A percentile compares a stretch with the other conserved stretches of the same genome.
phyloP scores from a whole-genome alignment of 2,329 filamentous ascomycete species.

The Dryadomyces sulphureus region DNA sequence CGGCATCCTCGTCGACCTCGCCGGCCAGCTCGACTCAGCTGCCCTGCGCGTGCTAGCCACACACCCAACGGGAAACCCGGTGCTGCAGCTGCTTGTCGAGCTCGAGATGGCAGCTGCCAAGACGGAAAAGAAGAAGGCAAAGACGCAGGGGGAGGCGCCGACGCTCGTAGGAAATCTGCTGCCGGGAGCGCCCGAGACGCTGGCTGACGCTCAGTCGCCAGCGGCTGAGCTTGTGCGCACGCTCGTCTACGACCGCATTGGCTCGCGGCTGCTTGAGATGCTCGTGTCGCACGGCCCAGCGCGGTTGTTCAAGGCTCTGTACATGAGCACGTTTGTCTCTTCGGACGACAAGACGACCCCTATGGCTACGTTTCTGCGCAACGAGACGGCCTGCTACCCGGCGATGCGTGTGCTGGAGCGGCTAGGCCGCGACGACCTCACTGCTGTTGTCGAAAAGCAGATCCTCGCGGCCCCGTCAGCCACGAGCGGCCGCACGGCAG shows the following conservation, averaged over 20 bases:
- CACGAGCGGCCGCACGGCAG: constrained; percentile 59
- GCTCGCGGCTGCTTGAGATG: constrained; percentile 78
- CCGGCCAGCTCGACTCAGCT: constrained; percentile 59
- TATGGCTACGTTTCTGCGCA: constrained; percentile 68
- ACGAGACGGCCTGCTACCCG: constrained; percentile 81
- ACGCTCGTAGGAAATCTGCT: constrained; percentile 62
- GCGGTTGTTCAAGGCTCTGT: constrained; percentile 81
- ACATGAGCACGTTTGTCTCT: constrained; percentile 63
- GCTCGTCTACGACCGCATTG: constrained; percentile 78
- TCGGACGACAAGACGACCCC: background rate
- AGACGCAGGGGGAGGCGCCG: constrained; percentile 14
- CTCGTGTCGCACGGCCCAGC: constrained; percentile 69
- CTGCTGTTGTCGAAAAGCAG: constrained; percentile 53
- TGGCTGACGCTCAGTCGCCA: constrained; percentile 57
- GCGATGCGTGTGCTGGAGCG: constrained; percentile 71
- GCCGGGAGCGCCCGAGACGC: constrained; percentile 56
- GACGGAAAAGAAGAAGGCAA: constrained; percentile 20
- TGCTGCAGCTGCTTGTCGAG: constrained; percentile 78
- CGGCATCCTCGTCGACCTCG: constrained; percentile 68
- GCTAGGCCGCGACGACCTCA: constrained; percentile 73
- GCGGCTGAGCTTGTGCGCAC: constrained; percentile 68
- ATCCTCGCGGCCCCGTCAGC: constrained; percentile 57
- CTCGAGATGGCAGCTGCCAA: constrained; percentile 66
- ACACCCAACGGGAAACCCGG: constrained; percentile 82
- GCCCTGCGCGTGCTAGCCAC: constrained; percentile 72